These are phyloP conservation scores for Trichoderma asperellum DNA, from an alignment of 2,329 filamentous ascomycete species.

Conservation along the genomic window DNA sequence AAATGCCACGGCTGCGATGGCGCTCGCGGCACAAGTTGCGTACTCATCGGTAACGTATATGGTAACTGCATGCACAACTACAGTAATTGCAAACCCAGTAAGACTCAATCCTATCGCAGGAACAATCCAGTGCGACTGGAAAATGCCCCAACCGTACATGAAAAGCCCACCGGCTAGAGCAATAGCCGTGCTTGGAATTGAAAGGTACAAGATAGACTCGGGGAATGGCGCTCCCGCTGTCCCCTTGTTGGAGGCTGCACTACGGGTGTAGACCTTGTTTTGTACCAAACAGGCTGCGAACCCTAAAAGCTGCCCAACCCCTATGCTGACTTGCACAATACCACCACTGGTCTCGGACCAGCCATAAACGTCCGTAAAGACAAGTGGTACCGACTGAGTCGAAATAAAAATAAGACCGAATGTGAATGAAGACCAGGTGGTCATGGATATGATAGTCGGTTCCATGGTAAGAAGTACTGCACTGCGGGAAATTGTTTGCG, in stretches of 20 bases:
- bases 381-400: background rate
- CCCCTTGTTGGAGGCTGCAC: background rate
- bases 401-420: background rate
- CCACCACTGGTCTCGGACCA: background rate
- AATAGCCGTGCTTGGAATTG: constrained; percentile 8
- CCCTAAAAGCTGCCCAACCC: background rate
- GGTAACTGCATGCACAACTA: background rate
- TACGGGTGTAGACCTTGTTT: background rate
- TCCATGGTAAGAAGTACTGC: background rate
- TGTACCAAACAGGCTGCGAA: background rate
- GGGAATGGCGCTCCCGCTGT: background rate
- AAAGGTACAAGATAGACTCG: background rate
- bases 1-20: background rate
- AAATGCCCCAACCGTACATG: constrained; percentile 14
- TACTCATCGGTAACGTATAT: background rate
- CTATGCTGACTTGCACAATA: background rate
- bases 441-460: background rate
- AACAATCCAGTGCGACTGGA: background rate
- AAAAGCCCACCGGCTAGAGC: constrained; percentile 7
- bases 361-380: background rate
- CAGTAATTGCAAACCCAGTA: background rate
- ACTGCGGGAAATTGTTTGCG: background rate
- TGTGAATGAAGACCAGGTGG: background rate
- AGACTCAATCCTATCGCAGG: background rate
- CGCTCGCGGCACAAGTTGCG: background rate